Conservation (phyloP, 768 basidiomycete species). For the Chalciporus chontae region DNA sequence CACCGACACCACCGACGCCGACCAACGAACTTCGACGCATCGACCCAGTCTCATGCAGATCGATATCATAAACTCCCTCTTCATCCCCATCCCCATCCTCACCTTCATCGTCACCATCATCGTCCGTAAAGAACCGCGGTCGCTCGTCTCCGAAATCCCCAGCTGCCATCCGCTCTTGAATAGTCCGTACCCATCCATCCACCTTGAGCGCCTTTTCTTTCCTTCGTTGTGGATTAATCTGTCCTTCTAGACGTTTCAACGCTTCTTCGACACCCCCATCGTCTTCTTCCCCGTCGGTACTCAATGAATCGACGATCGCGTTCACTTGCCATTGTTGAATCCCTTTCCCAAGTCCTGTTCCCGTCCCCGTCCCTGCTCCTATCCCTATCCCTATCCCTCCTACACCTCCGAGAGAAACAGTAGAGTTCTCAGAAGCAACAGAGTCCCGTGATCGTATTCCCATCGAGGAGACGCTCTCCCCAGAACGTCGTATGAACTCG, state of each 20-base stretch:
- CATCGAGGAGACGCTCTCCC: constrained; percentile 74
- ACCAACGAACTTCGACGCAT: constrained; percentile 6
- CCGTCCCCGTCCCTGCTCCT: neutral
- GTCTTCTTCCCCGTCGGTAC: constrained; percentile 63
- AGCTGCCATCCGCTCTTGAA: constrained; percentile 61
- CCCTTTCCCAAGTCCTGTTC: constrained; percentile 27
- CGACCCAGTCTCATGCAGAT: constrained; percentile 32
- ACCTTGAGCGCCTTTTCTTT: constrained; percentile 74
- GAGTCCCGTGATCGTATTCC: constrained; percentile 65
- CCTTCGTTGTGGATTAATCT: constrained; percentile 72
- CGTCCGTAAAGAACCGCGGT: constrained; percentile 52
- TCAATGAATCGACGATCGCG: constrained; percentile 69
- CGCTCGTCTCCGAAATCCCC: constrained; percentile 62
- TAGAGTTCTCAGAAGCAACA: constrained; percentile 43
- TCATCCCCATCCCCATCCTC: constrained; percentile 43
- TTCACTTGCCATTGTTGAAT: constrained; percentile 85
- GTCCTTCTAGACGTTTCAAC: constrained; percentile 75
- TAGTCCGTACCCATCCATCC: constrained; percentile 75
- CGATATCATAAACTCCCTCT: constrained; percentile 30
- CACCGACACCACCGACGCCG: neutral
- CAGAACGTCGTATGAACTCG: constrained; percentile 71
- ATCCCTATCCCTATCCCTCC: no score
- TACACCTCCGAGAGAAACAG: constrained; percentile 35
- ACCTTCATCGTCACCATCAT: constrained; percentile 37
- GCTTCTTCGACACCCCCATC: constrained; percentile 85